Evolutionary conservation across 768 basidiomycete genomes (phyloP).

Genomic region (Tephrocybe rancida): DNA sequence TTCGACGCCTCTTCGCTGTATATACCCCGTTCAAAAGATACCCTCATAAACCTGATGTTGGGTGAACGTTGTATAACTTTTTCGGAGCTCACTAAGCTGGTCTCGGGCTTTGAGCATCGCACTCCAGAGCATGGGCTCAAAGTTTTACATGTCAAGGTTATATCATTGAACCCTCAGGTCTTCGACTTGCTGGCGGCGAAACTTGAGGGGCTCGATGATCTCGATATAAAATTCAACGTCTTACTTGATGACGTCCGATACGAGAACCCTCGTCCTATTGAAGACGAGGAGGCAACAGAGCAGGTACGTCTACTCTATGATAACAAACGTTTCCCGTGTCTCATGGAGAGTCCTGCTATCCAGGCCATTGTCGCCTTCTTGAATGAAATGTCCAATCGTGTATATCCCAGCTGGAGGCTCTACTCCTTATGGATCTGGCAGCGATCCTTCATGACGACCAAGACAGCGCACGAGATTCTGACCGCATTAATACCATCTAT

Average conservation of each 20-base stretch:
- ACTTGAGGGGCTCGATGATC: conserved; percentile 22
- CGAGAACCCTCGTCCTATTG: conserved; percentile 9
- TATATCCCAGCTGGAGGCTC: conserved; percentile 11
- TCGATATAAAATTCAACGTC: conserved; percentile 18
- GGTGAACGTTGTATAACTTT: conserved; percentile 13
- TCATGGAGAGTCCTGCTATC: neutral
- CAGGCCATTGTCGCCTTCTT: conserved; percentile 12
- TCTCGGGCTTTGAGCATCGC: conserved; percentile 17
- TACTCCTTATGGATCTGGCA: conserved; percentile 16
- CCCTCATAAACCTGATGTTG: conserved; percentile 11
- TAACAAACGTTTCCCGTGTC: neutral
- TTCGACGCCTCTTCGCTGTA: conserved; percentile 6
- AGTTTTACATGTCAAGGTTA: conserved; percentile 20
- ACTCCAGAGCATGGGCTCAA: conserved; percentile 17
- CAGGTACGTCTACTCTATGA: neutral
- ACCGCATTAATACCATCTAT: conserved; percentile 9
- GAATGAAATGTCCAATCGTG: conserved; percentile 7
- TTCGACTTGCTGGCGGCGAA: conserved; percentile 25
- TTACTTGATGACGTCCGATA: conserved; percentile 11
- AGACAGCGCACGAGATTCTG: conserved; percentile 15
- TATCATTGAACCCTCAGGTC: conserved; percentile 22
- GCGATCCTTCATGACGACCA: conserved; percentile 18
- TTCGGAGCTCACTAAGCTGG: conserved; percentile 14
- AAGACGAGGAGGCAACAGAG: conserved; percentile 9
- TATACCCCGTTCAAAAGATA: conserved; percentile 14